Conservation (phyloP, 1,284 basidiomycete genomes). For the Malassezia yamatoensis region DNA sequence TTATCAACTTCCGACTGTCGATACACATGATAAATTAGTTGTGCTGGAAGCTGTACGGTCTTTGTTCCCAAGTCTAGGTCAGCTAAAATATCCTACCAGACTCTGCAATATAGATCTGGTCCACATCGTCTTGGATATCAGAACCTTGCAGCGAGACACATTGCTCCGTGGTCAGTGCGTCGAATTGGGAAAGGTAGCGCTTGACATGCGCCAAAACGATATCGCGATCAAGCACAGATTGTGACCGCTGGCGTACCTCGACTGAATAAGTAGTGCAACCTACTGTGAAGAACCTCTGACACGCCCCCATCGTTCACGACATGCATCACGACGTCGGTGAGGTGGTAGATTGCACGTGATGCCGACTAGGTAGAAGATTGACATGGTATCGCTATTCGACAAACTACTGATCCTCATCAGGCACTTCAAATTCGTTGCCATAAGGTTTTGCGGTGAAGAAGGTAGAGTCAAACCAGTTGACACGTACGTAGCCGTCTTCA, state of each 20-base stretch:
- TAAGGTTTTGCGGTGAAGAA: conserved; percentile 46
- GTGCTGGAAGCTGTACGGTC: not conserved
- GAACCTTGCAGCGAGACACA: not conserved
- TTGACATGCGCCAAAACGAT: not conserved
- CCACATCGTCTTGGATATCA: conserved; percentile 55
- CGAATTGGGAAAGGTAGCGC: not conserved
- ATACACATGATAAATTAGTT: conserved; percentile 60
- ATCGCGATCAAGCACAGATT: not conserved
- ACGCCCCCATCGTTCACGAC: not conserved
- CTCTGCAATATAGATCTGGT: conserved; percentile 66
- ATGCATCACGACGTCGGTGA: not conserved
- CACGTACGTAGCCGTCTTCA: conserved; percentile 70
- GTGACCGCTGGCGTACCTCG: conserved; percentile 4
- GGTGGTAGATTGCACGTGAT: conserved; percentile 10
- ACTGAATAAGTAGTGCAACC: conserved; percentile 1
- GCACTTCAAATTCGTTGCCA: conserved; percentile 42
- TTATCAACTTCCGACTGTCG: conserved; percentile 62
- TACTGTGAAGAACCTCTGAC: conserved; percentile 3
- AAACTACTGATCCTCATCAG: conserved; percentile 38
- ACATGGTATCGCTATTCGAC: conserved; percentile 1
- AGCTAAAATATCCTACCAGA: conserved; percentile 45
- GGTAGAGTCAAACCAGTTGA: conserved; percentile 46
- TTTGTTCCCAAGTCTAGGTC: not conserved
- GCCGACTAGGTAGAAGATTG: not conserved
- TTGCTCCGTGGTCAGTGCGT: not conserved